A percentile compares a stretch with the other conserved stretches of the same genome.
Conservation (phyloP, 1,139 yeast species). For the Lodderomyces parapsilosis region DNA sequence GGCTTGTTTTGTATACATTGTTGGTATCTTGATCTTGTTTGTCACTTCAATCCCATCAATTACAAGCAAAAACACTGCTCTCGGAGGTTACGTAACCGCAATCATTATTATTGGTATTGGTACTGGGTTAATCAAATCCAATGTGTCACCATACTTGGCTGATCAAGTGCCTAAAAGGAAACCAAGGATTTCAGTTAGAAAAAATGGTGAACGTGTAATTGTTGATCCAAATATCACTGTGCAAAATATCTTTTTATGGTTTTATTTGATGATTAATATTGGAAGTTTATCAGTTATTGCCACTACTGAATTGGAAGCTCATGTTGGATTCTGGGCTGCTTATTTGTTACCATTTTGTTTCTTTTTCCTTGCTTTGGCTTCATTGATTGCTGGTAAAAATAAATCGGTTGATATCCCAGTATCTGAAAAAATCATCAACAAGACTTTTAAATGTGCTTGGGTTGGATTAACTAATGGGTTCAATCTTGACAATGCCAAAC, state of each 20-base stretch:
- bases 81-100: conserved; percentile 57
- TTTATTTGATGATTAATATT: conserved; percentile 42
- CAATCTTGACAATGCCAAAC: conserved; percentile 54
- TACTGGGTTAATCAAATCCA: conserved; percentile 81
- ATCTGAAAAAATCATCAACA: conserved; percentile 59
- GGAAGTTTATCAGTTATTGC: conserved; percentile 44
- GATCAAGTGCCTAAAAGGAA: conserved; percentile 59
- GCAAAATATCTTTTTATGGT: conserved; percentile 43
- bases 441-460: conserved; percentile 50
- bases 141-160: conserved; percentile 75
- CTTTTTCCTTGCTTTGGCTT: conserved; percentile 58
- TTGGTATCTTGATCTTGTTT: conserved; percentile 65
- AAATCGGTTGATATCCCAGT: conserved; percentile 61
- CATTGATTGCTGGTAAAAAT: conserved; percentile 56
- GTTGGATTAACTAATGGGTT: conserved; percentile 50
- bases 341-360: conserved; percentile 62
- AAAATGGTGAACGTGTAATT: conserved; percentile 38
- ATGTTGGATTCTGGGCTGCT: conserved; percentile 45
- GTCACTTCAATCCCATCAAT: conserved; percentile 70
- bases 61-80: conserved; percentile 43
- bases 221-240: conserved; percentile 42
- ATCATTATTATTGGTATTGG: conserved; percentile 73
- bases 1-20: conserved; percentile 57
- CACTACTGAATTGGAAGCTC: conserved; percentile 38
- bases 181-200: conserved; percentile 34